Evolutionary conservation across 139 green algal species (phyloP), one percentile per base, ranked within the genome.

Genomic region (Chlamydomonas schloesseri): DNA sequence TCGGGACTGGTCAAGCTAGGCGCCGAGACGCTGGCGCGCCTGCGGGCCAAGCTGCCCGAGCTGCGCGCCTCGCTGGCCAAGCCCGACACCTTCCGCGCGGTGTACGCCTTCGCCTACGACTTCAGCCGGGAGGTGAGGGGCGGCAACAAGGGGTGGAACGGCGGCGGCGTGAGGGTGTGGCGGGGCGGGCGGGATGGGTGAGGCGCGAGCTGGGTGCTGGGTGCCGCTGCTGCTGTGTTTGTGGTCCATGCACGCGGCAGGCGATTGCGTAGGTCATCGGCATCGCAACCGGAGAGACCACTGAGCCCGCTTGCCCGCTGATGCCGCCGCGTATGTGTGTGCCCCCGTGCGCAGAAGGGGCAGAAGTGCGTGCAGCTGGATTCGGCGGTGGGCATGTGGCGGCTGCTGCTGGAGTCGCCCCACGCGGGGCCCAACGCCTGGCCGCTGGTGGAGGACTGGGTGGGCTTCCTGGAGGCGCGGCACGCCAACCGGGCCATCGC

Each of bases 351-450:
- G 90, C 88, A 99, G 92, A 97, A 97, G 74, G 96, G 96, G 11
- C 94, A 98, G 87, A 99, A 99, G 91, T 98, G 94, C 36, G 88
- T 99, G 83, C 94, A 97, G 73, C 90, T 98, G 71, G 96, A 98
- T 36, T 95, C 92, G n/a, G 97, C 97, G 14, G 31, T 97, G 34
- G 96, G 84, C n/a, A 98, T 99, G 94, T 99, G 97, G 97, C 89
- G 93, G 83, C 92, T 99, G 73, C 86, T 98, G 60, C 91, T 98
- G n/a, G n/a, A 29, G 36, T 36, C 18, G 23, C 8, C 82, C 3
- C 33, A 55, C 15, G 37, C 71, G 71, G 71, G 20, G 71, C 71
- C 42, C 42, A 50, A 76, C 37, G 21, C 14, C 15, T 76, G 71
- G 71, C 24, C 37, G 42, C 70, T 91, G 57, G 34, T 96, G 21